Conservation (phyloP, 2,329 filamentous ascomycete genomes). For the Delphinella strobiligena region DNA sequence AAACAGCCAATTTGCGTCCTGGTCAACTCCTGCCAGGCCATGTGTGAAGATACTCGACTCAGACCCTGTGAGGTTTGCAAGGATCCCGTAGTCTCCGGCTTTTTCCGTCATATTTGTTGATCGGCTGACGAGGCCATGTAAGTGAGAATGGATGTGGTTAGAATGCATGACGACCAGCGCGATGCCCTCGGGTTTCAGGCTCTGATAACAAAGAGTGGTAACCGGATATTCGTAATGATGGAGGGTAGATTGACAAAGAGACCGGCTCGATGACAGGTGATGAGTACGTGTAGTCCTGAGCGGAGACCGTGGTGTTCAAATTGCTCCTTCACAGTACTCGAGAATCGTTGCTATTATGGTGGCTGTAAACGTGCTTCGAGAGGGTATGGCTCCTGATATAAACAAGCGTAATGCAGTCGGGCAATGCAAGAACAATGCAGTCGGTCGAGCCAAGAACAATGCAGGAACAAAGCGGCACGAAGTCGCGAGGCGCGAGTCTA, state of each 20-base stretch:
- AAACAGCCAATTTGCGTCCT: conserved; percentile 34
- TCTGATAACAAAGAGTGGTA: conserved; percentile 5
- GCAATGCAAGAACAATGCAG: not conserved
- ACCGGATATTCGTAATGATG: not conserved
- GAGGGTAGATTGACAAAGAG: not conserved
- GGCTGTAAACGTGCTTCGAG: too few relatives aligned
- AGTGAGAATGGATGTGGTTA: conserved; percentile 9
- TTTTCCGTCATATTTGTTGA: conserved; percentile 5
- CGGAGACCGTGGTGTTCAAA: too few relatives aligned
- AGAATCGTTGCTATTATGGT: too few relatives aligned
- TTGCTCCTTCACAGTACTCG: too few relatives aligned
- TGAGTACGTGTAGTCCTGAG: too few relatives aligned
- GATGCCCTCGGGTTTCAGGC: conserved; percentile 2
- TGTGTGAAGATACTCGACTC: conserved; percentile 21
- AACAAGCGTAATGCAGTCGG: not conserved
- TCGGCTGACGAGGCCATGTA: conserved; percentile 5
- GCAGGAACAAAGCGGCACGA: not conserved
- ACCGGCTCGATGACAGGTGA: conserved; percentile 3
- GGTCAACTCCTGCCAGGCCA: conserved; percentile 37
- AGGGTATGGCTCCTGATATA: not conserved
- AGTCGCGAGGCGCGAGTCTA: not conserved
- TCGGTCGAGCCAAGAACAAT: not conserved
- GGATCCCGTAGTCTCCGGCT: conserved; percentile 7
- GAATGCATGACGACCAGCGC: conserved; percentile 12
- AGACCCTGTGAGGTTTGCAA: conserved; percentile 9